Base-by-base conservation (phyloP, 345 rosid species). In the Lagerstroemia speciosa region DNA sequence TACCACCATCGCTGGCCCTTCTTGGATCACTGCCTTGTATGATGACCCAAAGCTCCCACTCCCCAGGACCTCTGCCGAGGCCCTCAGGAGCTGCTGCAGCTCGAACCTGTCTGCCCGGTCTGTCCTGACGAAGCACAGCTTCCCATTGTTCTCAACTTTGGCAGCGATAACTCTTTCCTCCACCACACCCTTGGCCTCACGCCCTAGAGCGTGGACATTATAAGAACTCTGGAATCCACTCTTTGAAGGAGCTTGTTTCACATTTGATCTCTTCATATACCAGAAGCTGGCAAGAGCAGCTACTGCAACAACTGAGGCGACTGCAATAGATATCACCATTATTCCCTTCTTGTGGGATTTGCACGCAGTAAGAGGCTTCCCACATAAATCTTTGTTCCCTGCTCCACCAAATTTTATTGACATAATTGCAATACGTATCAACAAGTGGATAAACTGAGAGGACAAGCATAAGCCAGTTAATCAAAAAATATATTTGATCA, bases 41-140 rank as follows among this genome's bases (percentile, higher is more conserved):
- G 92, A 86, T 0, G 98, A 86, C 57, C 98, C 96, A 0, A 90
- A 86, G 43, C 77, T 80, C 3, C 94, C 91, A 67, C 87, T 89
- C 0, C 98, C 97, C 71, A 93, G 65, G 24, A 85, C 83, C 79
- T 91, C 91, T 5, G 97, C 97, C 0, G 96, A 87, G 0, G 97
- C 89, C 66, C 91, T 81, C 3, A 91, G 94, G 69, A 91, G 76
- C 67, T 91, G 92, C n/a, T 81, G 91, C 65, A 90, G 75, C 57
- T 87, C 89, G 40, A 93, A 93, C 64, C 46, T 82, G 75, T 83
- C 89, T 65, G 77, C 64, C 69, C 77, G 65, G 34, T 81, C 87
- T 41, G 78, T 70, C 60, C 84, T 72, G 6, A 87, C 82, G 55
- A 93, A 93, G 53, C 76, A 69, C 3, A 93, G 43, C 77, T 83